phyloP scores from a whole-genome alignment of 345 rosid genomes.

The Arabidopsis arenosa region DNA sequence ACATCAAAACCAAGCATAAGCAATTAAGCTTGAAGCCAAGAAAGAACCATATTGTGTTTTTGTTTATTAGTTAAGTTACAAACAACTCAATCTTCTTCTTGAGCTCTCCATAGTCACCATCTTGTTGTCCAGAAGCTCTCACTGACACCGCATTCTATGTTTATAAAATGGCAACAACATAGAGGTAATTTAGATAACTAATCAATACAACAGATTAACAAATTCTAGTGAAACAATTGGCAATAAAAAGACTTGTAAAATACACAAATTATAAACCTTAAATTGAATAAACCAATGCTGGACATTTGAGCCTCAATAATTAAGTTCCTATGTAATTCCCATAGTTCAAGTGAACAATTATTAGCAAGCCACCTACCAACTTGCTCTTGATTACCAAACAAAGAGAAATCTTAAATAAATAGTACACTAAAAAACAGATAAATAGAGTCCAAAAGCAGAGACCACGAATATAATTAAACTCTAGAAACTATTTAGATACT shows the following conservation, averaged over 20 bases:
- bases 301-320: neutral
- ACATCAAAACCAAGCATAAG: neutral
- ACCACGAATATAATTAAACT: conserved; percentile 19
- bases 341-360: neutral
- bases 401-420: conserved; percentile 24
- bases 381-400: conserved; percentile 33
- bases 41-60: neutral
- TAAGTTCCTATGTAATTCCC: neutral
- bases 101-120: conserved; percentile 54
- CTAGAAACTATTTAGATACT: conserved; percentile 27
- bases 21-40: neutral
- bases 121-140: conserved; percentile 36
- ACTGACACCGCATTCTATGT: conserved; percentile 11
- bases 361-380: conserved; percentile 30
- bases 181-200: conserved; percentile 5
- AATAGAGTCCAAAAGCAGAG: conserved; percentile 33
- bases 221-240: neutral
- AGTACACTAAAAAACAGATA: conserved; percentile 18
- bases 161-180: neutral
- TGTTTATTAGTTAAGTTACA: conserved; percentile 53
- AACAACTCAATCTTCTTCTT: conserved; percentile 65
- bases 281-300: neutral
- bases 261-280: neutral
- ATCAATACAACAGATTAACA: neutral
- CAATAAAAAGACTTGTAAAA: neutral